These are phyloP conservation scores for Ustilago xerochloae DNA, from an alignment of 1,284 basidiomycete genomes.

Conservation along the genomic window DNA sequence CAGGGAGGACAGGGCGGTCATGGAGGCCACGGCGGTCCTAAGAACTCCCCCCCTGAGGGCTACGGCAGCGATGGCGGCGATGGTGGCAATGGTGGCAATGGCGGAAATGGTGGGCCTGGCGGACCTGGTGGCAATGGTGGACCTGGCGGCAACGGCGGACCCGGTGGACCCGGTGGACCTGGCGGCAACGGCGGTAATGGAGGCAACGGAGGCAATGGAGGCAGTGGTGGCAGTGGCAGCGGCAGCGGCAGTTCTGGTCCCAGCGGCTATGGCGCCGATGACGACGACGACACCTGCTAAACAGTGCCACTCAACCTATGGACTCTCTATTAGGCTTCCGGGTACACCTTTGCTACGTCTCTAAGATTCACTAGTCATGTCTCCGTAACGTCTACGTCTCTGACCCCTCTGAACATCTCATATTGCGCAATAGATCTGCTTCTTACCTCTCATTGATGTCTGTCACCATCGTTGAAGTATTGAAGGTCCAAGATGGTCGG, in stretches of 20 bases:
- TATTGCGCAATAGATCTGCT: neutral
- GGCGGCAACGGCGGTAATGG: constrained; percentile 14
- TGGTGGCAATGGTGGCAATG: constrained; percentile 13
- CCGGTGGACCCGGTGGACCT: too few relatives aligned
- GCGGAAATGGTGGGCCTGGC: constrained; percentile 16
- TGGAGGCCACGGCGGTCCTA: constrained; percentile 10
- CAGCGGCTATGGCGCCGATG: neutral
- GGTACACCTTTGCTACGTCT: neutral
- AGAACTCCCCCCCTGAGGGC: constrained; percentile 2
- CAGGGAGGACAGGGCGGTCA: neutral
- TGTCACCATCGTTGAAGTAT: neutral
- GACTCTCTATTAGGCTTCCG: neutral
- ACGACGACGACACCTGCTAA: neutral
- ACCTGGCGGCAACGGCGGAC: constrained; percentile 1
- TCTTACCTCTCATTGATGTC: neutral
- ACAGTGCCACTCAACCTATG: neutral
- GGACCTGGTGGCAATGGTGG: neutral
- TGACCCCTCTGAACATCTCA: neutral
- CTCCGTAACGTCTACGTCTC: constrained; percentile 1
- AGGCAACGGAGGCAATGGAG: constrained; percentile 6
- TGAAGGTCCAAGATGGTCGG: neutral
- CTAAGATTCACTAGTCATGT: neutral
- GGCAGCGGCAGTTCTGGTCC: neutral
- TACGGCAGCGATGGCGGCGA: constrained; percentile 20
- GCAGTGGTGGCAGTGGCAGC: constrained; percentile 12